Conservation (phyloP, 2,329 filamentous ascomycete species). For the Cercospora beticola region DNA sequence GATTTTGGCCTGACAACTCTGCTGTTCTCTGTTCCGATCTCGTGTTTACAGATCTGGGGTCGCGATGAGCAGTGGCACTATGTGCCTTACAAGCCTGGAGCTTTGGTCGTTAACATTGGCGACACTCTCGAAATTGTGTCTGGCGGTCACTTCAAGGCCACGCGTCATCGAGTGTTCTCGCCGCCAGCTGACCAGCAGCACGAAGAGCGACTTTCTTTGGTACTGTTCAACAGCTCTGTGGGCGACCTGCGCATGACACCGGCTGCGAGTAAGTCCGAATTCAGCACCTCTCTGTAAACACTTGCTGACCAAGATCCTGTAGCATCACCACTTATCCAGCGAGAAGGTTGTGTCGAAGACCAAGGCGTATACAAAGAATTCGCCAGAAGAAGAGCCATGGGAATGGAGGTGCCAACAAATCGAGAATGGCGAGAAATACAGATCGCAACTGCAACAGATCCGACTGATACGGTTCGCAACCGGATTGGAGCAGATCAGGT, state of each 20-base stretch:
- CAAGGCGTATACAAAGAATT: slow-evolving; percentile 51
- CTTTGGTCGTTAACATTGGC: slow-evolving; percentile 42
- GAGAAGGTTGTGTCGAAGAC: slow-evolving; percentile 47
- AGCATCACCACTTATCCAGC: slow-evolving; percentile 41
- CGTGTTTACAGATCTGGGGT: slow-evolving; percentile 40
- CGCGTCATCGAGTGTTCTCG: slow-evolving; percentile 49
- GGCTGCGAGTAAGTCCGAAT: slow-evolving; percentile 31
- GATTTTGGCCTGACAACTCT: slow-evolving; percentile 46
- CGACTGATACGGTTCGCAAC: slow-evolving; percentile 44
- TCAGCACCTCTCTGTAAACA: neutral
- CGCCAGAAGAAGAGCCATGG: slow-evolving; percentile 44
- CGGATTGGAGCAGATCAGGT: slow-evolving; percentile 46
- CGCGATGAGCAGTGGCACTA: slow-evolving; percentile 42
- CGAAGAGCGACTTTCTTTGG: slow-evolving; percentile 42
- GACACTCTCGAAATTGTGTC: slow-evolving; percentile 42
- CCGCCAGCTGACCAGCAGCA: slow-evolving; percentile 47
- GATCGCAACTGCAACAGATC: slow-evolving; percentile 41
- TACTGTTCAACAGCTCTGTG: slow-evolving; percentile 45
- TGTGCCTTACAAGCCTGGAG: slow-evolving; percentile 40
- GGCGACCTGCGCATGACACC: slow-evolving; percentile 48
- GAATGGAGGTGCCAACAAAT: slow-evolving; percentile 48
- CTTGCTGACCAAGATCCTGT: slow-evolving; percentile 17
- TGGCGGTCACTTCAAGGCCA: slow-evolving; percentile 48
- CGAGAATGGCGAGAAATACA: slow-evolving; percentile 53
- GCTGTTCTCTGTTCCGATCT: slow-evolving; percentile 43